Evolutionary conservation across 179 eudicot genomes (phyloP).

Genomic region (Camellia oleifera): DNA sequence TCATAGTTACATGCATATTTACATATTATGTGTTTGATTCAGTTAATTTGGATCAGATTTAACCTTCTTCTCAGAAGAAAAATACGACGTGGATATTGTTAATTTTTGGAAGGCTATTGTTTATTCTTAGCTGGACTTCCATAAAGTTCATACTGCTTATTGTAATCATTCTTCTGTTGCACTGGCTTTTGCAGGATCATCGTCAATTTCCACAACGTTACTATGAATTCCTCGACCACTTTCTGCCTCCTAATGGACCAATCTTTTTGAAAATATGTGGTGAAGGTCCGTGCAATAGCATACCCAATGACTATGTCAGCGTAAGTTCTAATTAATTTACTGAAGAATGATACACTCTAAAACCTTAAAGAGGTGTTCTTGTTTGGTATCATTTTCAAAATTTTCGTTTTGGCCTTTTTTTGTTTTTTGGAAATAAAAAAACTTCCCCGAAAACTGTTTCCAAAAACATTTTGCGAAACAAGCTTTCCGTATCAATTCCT

Average conservation of each 20-base stretch:
- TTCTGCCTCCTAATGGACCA: conserved; percentile 80
- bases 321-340: conserved; percentile 42
- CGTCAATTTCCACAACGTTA: conserved; percentile 77
- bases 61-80: neutral
- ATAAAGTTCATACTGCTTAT: neutral
- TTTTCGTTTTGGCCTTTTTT: no score
- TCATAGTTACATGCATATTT: neutral
- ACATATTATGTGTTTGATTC: neutral
- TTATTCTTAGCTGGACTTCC: neutral
- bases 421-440: no score
- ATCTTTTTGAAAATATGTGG: conserved; percentile 85
- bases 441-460: no score
- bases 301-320: conserved; percentile 68
- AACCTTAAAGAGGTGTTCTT: neutral
- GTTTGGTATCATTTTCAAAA: neutral
- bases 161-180: neutral
- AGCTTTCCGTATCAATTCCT: no score
- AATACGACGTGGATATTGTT: conserved; percentile 2
- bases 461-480: no score
- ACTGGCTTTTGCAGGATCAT: conserved; percentile 64
- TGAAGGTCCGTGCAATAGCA: conserved; percentile 80
- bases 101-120: neutral
- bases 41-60: conserved; percentile 1
- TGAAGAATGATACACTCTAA: conserved; percentile 1
- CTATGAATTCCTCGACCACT: conserved; percentile 76